These are phyloP conservation scores for Aspergillus saccharolyticus DNA, from an alignment of 495 filamentous ascomycete species.

Conservation along the genomic window DNA sequence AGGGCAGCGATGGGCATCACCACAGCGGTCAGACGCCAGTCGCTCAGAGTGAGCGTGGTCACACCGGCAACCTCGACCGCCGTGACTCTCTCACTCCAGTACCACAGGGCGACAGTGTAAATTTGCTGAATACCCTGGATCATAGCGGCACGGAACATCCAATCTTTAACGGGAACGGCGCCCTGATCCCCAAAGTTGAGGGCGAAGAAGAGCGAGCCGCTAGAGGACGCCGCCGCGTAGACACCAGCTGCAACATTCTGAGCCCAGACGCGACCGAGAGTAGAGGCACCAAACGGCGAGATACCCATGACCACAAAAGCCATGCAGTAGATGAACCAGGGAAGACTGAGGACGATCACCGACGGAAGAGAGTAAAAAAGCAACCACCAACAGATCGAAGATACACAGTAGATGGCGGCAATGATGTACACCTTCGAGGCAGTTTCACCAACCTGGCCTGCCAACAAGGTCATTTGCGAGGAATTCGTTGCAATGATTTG, in stretches of 20 bases:
- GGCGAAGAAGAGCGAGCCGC: conserved; percentile 58
- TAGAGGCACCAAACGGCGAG: conserved; percentile 41
- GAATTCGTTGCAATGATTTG: conserved; percentile 65
- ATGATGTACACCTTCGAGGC: conserved; percentile 60
- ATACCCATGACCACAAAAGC: conserved; percentile 40
- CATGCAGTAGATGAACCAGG: conserved; percentile 48
- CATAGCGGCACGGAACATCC: conserved; percentile 59
- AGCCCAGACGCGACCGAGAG: conserved; percentile 40
- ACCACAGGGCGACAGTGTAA: conserved; percentile 61
- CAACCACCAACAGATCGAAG: conserved; percentile 59
- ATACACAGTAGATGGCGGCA: conserved; percentile 55
- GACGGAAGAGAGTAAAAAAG: conserved; percentile 54
- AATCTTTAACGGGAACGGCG: conserved; percentile 50
- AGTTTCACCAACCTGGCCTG: conserved; percentile 54
- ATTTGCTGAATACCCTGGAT: conserved; percentile 62
- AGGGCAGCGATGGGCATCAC: conserved; percentile 49
- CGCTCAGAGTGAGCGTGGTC: conserved; percentile 36
- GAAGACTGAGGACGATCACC: conserved; percentile 49
- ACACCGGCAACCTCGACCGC: conserved; percentile 20
- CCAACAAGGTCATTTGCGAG: conserved; percentile 63
- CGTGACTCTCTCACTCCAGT: conserved; percentile 51
- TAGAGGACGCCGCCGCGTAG: conserved; percentile 56
- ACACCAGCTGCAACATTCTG: conserved; percentile 55
- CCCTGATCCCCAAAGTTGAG: conserved; percentile 64
- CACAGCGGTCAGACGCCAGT: conserved; percentile 45